Evolutionary conservation across 2,329 filamentous ascomycete species (phyloP), one percentile per base, ranked within the genome.

Genomic region (Colletotrichum truncatum): DNA sequence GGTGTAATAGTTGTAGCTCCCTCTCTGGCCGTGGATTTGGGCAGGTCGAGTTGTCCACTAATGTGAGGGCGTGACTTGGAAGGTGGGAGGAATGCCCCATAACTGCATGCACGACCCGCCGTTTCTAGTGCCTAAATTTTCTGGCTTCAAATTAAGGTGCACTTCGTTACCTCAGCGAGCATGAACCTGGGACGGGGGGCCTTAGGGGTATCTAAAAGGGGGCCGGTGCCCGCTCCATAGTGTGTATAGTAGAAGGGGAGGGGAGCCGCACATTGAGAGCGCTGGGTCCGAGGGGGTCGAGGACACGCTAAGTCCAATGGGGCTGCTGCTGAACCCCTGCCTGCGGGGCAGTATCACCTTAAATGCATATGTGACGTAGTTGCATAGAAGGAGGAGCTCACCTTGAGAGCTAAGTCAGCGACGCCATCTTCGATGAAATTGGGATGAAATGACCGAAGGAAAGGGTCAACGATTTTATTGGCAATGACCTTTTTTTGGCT

Each of bases 11-110:
- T 48, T 41, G 43, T 21, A 65, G 57, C 63, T 65, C 41, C 56
- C 62, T 66, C 32, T 34, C 63, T 36, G 32, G 41, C 63, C 49
- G 62, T 51, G 58, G 53, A 65, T 61, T 54, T 25, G 41, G 51
- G 51, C 39, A 51, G 45, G 63, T 51, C 49, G 57, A 63, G 45
- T 66, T 63, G 63, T 63, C 63, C 63, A 66, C 63, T 66, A 66
- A 63, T 63, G 26, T 56, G 51, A 66, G 58, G 51, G 49, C 63
- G 58, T 66, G 57, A 66, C 63, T 66, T 66, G 57, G 63, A 63
- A 63, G 58, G 62, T 62, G 62, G 57, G 55, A 62, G 57, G 39
- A 62, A 63, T 55, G 63, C 41, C 63, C 63, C 45, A 59, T 59
- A 53, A n/a, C 12, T 26, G 12, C 53, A 64, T 63, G 51, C 51